phyloP scores from a whole-genome alignment of 768 basidiomycete genomes.

The Agaricus subrufescens region DNA sequence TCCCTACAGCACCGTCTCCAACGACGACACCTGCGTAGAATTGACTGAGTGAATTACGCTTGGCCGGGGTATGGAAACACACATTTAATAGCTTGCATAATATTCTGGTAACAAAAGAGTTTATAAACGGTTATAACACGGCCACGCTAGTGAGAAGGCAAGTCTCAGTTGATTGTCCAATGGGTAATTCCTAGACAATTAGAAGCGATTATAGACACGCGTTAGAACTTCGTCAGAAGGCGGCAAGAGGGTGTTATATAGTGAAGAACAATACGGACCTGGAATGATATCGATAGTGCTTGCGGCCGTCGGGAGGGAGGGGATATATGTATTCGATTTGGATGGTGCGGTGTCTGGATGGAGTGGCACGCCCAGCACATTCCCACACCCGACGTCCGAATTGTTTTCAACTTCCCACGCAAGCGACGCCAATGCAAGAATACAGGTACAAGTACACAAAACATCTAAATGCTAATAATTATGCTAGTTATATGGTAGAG shows the following conservation, averaged over 20 bases:
- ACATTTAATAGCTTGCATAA: conserved; percentile 94
- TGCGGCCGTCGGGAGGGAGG: not conserved
- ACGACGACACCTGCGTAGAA: conserved; percentile 83
- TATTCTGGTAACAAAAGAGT: conserved; percentile 18
- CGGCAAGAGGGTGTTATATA: not conserved
- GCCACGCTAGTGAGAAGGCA: conserved; percentile 3
- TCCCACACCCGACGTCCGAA: conserved; percentile 1
- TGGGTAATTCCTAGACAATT: conserved; percentile 5
- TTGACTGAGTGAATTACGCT: conserved; percentile 24
- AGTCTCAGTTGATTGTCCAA: not conserved
- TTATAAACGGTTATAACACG: not conserved
- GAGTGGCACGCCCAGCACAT: conserved; percentile 8
- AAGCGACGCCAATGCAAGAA: not conserved
- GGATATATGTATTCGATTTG: conserved; percentile 4
- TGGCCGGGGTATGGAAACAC: conserved; percentile 23
- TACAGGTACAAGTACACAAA: conserved; percentile 12
- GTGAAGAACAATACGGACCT: not conserved
- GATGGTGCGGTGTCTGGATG: conserved; percentile 9
- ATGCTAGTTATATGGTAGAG: not conserved
- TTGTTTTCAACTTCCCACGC: conserved; percentile 8
- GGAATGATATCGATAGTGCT: conserved; percentile 1
- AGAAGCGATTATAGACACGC: conserved; percentile 2
- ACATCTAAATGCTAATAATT: not conserved
- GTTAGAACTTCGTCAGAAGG: not conserved
- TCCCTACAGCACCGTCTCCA: conserved; percentile 97